phyloP scores from a whole-genome alignment of 202 grass and related monocot species.

The Brachypodium distachyon region DNA sequence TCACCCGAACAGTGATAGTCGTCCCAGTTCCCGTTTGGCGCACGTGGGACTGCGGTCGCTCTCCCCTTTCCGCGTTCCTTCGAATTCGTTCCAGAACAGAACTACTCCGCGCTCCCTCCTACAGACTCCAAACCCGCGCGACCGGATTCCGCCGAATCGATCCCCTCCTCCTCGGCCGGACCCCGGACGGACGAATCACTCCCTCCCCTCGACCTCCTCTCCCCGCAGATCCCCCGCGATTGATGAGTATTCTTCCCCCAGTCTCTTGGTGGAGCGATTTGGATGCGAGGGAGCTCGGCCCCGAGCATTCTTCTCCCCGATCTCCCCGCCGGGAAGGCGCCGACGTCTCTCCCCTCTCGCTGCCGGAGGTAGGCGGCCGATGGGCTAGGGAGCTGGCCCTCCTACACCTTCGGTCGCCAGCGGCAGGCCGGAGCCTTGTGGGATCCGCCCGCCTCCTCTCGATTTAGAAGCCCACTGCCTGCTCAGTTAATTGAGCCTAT shows the following conservation, averaged over 20 bases:
- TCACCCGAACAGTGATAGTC: no score
- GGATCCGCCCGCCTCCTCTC: background rate
- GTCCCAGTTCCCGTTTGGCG: no score
- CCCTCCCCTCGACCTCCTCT: background rate
- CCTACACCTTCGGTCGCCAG: constrained; percentile 13
- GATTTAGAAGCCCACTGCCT: background rate
- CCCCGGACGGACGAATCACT: background rate
- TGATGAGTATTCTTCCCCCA: constrained; percentile 42
- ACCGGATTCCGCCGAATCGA: constrained; percentile 2
- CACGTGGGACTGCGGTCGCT: background rate
- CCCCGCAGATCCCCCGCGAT: constrained; percentile 13
- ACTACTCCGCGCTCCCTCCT: background rate
- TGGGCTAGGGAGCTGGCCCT: constrained; percentile 30
- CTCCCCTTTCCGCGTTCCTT: background rate
- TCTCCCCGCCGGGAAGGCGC: constrained; percentile 2
- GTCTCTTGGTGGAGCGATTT: constrained; percentile 17
- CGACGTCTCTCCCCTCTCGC: constrained; percentile 4
- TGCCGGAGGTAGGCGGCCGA: background rate
- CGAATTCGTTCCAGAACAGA: background rate
- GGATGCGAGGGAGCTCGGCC: constrained; percentile 32
- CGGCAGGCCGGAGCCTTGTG: background rate
- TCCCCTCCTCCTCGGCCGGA: background rate
- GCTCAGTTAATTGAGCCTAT: background rate
- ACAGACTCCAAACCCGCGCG: background rate
- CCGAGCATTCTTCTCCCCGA: constrained; percentile 3